A percentile compares a stretch with the other conserved stretches of the same genome.
Conservation (phyloP, 1,284 basidiomycete species). For the Chiua sp. region DNA sequence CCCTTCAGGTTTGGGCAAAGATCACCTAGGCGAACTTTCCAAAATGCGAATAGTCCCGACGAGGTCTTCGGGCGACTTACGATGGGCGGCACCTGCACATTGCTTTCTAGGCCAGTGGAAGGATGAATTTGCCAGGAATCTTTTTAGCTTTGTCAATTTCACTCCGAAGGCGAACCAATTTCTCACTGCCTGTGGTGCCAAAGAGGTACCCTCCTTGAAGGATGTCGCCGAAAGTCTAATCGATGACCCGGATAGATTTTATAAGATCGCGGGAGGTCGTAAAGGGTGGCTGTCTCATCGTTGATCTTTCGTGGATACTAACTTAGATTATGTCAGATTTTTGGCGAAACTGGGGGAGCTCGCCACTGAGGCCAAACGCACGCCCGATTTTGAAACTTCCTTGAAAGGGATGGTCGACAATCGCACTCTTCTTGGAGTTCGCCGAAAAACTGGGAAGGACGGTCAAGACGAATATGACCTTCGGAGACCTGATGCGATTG, state of each 20-base stretch:
- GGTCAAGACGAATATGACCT: background rate
- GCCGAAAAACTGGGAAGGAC: background rate
- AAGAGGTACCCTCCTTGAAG: slow-evolving; percentile 53
- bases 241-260: slow-evolving; percentile 10
- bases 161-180: slow-evolving; percentile 82
- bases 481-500: background rate
- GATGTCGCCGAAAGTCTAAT: slow-evolving; percentile 53
- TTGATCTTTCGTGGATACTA: background rate
- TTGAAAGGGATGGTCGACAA: background rate
- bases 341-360: background rate
- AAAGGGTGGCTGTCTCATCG: slow-evolving; percentile 4
- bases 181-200: slow-evolving; percentile 86
- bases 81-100: background rate
- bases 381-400: background rate
- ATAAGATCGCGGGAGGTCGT: slow-evolving; percentile 1
- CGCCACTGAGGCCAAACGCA: background rate
- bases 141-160: slow-evolving; percentile 90
- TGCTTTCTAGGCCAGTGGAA: slow-evolving; percentile 9
- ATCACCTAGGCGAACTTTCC: background rate
- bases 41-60: slow-evolving; percentile 13
- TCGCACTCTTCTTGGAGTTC: background rate
- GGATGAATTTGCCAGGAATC: slow-evolving; percentile 59
- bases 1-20: background rate
- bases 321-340: background rate
- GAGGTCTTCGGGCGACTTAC: background rate